Conservation (phyloP, 2,329 filamentous ascomycete species). For the Pseudogymnoascus sp. region DNA sequence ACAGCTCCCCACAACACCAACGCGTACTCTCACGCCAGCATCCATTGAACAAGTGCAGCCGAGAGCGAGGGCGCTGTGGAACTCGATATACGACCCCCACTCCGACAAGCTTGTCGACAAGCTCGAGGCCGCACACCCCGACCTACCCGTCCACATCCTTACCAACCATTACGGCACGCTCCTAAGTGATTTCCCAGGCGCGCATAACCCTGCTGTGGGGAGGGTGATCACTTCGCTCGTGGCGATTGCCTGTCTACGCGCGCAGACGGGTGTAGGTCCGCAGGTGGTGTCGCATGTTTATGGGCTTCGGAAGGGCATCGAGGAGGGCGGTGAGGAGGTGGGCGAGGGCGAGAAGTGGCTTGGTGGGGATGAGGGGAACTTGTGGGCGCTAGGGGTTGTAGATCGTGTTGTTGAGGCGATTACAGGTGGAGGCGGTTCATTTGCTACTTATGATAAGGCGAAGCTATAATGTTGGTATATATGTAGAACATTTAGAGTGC, state of each 20-base stretch:
- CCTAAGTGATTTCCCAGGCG: conserved; percentile 50
- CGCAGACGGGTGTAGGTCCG: conserved; percentile 74
- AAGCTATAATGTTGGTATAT: background rate
- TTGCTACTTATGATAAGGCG: conserved; percentile 28
- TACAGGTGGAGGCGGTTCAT: conserved; percentile 38
- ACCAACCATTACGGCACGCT: conserved; percentile 65
- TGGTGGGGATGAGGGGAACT: conserved; percentile 54
- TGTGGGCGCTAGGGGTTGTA: conserved; percentile 54
- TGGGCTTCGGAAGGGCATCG: conserved; percentile 66
- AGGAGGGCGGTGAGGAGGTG: conserved; percentile 50
- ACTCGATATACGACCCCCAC: conserved; percentile 68
- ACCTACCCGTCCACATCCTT: conserved; percentile 73
- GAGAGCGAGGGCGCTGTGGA: conserved; percentile 62
- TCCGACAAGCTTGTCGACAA: conserved; percentile 62
- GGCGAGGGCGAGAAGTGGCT: conserved; percentile 50
- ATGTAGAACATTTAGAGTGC: background rate
- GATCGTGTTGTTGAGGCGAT: conserved; percentile 51
- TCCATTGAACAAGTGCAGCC: conserved; percentile 47
- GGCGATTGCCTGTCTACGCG: conserved; percentile 64
- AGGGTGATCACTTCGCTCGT: conserved; percentile 64
- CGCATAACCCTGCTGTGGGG: conserved; percentile 45
- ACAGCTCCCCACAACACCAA: conserved; percentile 46
- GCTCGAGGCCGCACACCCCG: conserved; percentile 68
- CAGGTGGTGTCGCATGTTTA: conserved; percentile 81
- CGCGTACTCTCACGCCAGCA: conserved; percentile 41